Conservation (phyloP, 306 rosid species). For the Myrica gale region DNA sequence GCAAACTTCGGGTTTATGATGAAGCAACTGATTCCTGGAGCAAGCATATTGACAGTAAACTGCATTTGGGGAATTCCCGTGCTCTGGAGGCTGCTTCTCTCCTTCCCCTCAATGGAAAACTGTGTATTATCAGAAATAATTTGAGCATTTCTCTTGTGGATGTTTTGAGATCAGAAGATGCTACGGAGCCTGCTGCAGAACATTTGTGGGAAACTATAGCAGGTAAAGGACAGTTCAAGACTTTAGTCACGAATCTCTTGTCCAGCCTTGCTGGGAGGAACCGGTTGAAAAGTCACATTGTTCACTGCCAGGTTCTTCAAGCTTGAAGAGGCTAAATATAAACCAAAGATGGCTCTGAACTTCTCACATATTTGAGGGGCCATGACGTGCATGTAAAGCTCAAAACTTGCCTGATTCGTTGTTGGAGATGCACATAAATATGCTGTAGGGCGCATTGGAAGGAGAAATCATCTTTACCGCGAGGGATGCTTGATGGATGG, state of each 20-base stretch:
- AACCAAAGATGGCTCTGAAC: background rate
- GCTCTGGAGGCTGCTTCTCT: slow-evolving; percentile 79
- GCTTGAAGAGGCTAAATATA: slow-evolving; percentile 45
- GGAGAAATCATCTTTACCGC: slow-evolving; percentile 27
- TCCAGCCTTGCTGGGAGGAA: slow-evolving; percentile 80
- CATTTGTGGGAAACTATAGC: slow-evolving; percentile 75
- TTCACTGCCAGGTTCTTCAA: slow-evolving; percentile 89
- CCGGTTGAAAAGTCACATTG: slow-evolving; percentile 82
- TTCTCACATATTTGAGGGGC: slow-evolving; percentile 19
- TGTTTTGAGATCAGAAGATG: slow-evolving; percentile 53
- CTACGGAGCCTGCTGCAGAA: slow-evolving; percentile 50
- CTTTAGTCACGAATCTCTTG: slow-evolving; percentile 73
- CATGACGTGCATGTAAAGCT: slow-evolving; percentile 22
- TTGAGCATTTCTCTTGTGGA: slow-evolving; percentile 82
- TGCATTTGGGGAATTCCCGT: slow-evolving; percentile 66
- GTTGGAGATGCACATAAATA: slow-evolving; percentile 15
- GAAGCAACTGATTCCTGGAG: slow-evolving; percentile 65
- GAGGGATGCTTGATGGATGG: slow-evolving; percentile 35
- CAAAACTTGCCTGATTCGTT: slow-evolving; percentile 24
- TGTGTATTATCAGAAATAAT: slow-evolving; percentile 68
- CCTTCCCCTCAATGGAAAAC: slow-evolving; percentile 68
- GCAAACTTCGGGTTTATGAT: slow-evolving; percentile 65
- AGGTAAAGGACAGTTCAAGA: slow-evolving; percentile 76
- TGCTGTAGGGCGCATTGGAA: slow-evolving; percentile 23
- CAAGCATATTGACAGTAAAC: slow-evolving; percentile 64